phyloP scores from a whole-genome alignment of 352 stramenopile genomes.

The Phytophthora ramorum region DNA sequence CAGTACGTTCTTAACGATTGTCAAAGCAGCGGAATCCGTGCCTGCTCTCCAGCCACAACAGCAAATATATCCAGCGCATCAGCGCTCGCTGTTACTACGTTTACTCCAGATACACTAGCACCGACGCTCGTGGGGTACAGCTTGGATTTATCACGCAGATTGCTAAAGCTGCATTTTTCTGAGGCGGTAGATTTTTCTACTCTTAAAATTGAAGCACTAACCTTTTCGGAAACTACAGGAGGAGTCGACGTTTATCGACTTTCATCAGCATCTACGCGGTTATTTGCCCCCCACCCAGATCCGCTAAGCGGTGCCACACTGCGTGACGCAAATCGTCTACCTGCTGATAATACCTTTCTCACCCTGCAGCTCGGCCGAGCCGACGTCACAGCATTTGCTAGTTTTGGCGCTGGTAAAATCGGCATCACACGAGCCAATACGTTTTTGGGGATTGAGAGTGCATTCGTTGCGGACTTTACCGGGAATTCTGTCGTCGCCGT shows the following conservation, averaged over 20 bases:
- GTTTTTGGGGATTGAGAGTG: conserved; percentile 47
- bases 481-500: conserved; percentile 47
- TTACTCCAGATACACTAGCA: conserved; percentile 51
- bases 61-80: conserved; percentile 16
- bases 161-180: conserved; percentile 76
- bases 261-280: conserved; percentile 38
- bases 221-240: conserved; percentile 48
- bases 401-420: conserved; percentile 55
- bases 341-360: conserved; percentile 68
- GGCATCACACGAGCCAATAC: conserved; percentile 54
- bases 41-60: conserved; percentile 40
- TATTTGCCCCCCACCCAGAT: conserved; percentile 61
- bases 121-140: conserved; percentile 65
- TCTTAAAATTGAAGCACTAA: conserved; percentile 43
- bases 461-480: conserved; percentile 60
- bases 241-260: conserved; percentile 48
- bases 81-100: conserved; percentile 42
- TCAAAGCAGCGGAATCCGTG: conserved; percentile 30
- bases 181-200: conserved; percentile 59
- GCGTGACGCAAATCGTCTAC: conserved; percentile 51
- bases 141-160: conserved; percentile 54
- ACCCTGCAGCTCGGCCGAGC: conserved; percentile 53
- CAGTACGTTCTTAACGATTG: conserved; percentile 60
- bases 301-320: conserved; percentile 54
- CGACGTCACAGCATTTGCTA: conserved; percentile 47